Conservation (phyloP, 2,329 filamentous ascomycete species). For the Falciphora oryzae region DNA sequence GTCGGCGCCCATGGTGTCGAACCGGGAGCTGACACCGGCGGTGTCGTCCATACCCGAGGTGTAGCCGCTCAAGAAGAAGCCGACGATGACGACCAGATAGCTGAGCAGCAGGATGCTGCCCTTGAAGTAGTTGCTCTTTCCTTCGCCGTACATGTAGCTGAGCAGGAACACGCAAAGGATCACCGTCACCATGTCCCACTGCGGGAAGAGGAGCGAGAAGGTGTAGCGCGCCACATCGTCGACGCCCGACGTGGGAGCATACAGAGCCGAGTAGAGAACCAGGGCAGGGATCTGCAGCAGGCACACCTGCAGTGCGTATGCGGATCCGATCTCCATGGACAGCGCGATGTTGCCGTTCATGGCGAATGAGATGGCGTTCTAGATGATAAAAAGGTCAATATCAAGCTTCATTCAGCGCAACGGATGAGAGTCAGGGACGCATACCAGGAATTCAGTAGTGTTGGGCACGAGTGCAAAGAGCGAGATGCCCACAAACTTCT, state of each 20-base stretch:
- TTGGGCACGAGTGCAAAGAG: conserved; percentile 96
- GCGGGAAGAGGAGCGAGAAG: conserved; percentile 88
- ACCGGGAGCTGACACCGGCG: conserved; percentile 27
- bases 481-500: conserved; percentile 96
- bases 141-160: conserved; percentile 96
- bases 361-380: conserved; percentile 98
- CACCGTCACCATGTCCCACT: conserved; percentile 98
- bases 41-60: conserved; percentile 29
- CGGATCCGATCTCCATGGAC: conserved; percentile 98
- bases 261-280: conserved; percentile 82
- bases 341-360: conserved; percentile 99
- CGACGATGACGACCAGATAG: conserved; percentile 85
- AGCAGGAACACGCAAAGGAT: conserved; percentile 94
- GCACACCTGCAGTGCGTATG: conserved; percentile 94
- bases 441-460: conserved; percentile 92
- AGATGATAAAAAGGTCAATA: conserved; percentile 11
- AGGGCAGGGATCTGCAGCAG: conserved; percentile 89
- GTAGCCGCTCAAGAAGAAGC: conserved; percentile 77
- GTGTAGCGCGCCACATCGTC: conserved; percentile 51
- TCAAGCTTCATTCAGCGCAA: not conserved
- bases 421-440: conserved; percentile 23
- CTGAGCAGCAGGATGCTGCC: conserved; percentile 90
- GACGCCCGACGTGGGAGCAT: conserved; percentile 33
- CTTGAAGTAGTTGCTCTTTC: conserved; percentile 99
- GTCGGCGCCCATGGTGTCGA: conserved; percentile 47